Evolutionary conservation across 1,284 basidiomycete species (phyloP), one percentile per base, ranked within the genome.

Genomic region (Ganoderma lingzhi): DNA sequence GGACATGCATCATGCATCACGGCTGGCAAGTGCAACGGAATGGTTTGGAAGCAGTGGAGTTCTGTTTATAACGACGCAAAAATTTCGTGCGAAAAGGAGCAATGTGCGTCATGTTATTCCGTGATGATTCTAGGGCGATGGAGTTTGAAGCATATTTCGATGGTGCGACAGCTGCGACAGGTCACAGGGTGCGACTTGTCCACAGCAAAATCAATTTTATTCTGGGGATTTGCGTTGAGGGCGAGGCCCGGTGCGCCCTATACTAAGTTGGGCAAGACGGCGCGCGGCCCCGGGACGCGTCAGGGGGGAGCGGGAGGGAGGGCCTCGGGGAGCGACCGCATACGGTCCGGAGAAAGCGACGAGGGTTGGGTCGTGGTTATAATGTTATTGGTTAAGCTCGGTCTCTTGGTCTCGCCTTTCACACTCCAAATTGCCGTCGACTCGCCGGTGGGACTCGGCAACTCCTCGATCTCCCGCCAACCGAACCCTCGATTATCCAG

Each of bases 331-430:
- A n/a, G 48, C 48, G 23, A 51, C 9, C 23, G 9, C n/a, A 48
- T 10, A 10, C 48, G 48, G 48, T 28, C 48, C 48, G 48, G 48
- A 51, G 48, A 51, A 23, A 19, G 45, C 23, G 23, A 23, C 48
- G 48, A 28, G 48, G 12, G 30, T 56, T 5, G 53, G 14, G 48
- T 12, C n/a, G 30, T 56, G 23, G 28, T 39, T 59, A n/a, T 39
- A 23, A 23, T 23, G 23, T 23, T 23, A 23, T 23, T 23, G 55
- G 65, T 61, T 39, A 67, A 62, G 51, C 62, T 62, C 63, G 58
- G 55, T 41, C 62, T 56, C 37, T 28, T n/a, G n/a, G 63, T 60
- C 41, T 65, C 55, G 45, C 28, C 23, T 51, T 59, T 66, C 58
- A 42, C 58, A 48, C 23, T 51, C 53, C 53, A 55, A 55, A 28